Percentiles rank a stretch among this genome's conserved stretches.
Evolutionary conservation across 1,284 basidiomycete species (phyloP).

Genomic region (Ganoderma resinaceum): DNA sequence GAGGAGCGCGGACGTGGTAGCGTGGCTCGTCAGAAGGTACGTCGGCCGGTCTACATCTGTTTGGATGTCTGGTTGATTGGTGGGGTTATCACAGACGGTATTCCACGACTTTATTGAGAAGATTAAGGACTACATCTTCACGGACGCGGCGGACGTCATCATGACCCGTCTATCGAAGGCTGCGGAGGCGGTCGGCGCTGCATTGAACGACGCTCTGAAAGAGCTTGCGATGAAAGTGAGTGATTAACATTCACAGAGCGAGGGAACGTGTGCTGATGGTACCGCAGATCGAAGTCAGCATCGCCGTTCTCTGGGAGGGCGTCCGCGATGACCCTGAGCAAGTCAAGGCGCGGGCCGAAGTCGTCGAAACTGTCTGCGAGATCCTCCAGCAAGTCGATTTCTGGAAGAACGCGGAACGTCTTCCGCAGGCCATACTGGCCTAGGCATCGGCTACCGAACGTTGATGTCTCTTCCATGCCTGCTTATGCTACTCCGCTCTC

Average conservation of each 20-base stretch:
- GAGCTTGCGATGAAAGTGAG: constrained; percentile 62
- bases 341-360: constrained; percentile 46
- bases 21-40: constrained; percentile 68
- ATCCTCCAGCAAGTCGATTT: constrained; percentile 51
- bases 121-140: constrained; percentile 58
- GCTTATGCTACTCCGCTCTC: neutral
- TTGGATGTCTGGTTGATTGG: neutral
- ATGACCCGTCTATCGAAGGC: constrained; percentile 53
- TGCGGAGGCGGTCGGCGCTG: constrained; percentile 56
- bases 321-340: constrained; percentile 55
- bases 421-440: constrained; percentile 25
- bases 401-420: constrained; percentile 50
- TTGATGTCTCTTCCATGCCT: neutral
- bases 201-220: constrained; percentile 52
- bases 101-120: constrained; percentile 54
- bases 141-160: constrained; percentile 57
- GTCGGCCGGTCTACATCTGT: neutral
- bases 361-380: constrained; percentile 46
- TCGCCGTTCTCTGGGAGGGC: constrained; percentile 67
- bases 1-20: constrained; percentile 60
- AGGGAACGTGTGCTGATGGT: neutral
- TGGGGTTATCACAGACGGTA: constrained; percentile 46
- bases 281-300: constrained; percentile 60
- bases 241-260: neutral
- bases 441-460: neutral